Evolutionary conservation across 306 rosid species (phyloP).

Genomic region (Quercus berberidifolia): DNA sequence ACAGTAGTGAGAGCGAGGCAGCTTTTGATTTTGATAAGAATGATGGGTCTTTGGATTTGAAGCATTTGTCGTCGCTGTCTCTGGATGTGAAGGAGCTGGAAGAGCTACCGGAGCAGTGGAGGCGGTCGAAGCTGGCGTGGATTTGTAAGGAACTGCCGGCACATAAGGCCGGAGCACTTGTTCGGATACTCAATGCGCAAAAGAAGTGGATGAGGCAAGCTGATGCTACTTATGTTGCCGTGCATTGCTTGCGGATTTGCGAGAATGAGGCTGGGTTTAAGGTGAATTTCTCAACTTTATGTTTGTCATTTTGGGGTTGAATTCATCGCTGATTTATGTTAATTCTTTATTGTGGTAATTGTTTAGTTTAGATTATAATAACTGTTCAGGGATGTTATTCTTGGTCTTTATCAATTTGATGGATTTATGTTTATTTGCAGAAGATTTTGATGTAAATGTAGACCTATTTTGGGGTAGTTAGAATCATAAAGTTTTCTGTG

Average conservation of each 20-base stretch:
- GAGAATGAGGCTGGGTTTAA: constrained; percentile 71
- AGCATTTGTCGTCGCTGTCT: constrained; percentile 30
- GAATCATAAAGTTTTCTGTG: background rate
- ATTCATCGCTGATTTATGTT: too few relatives aligned
- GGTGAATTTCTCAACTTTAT: too few relatives aligned
- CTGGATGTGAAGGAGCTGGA: constrained; percentile 48
- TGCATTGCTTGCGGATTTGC: constrained; percentile 84
- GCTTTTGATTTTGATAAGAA: constrained; percentile 27
- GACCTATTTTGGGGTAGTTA: background rate
- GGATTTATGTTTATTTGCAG: too few relatives aligned
- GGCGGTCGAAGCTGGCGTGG: constrained; percentile 61
- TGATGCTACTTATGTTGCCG: constrained; percentile 57
- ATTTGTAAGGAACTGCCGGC: constrained; percentile 55
- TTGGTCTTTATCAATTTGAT: too few relatives aligned
- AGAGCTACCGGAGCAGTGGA: constrained; percentile 67
- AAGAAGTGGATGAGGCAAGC: constrained; percentile 78
- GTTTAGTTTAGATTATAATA: too few relatives aligned
- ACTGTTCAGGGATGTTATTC: too few relatives aligned
- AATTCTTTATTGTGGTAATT: too few relatives aligned
- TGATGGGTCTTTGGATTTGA: constrained; percentile 32
- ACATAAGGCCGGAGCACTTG: constrained; percentile 43
- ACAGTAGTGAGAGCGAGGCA: constrained; percentile 14
- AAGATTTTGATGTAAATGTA: too few relatives aligned
- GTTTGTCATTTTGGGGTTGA: too few relatives aligned
- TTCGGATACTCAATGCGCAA: constrained; percentile 71